Evolutionary conservation across 805 yeast genomes (phyloP).

Genomic region (Sungouiella thailandica): DNA sequence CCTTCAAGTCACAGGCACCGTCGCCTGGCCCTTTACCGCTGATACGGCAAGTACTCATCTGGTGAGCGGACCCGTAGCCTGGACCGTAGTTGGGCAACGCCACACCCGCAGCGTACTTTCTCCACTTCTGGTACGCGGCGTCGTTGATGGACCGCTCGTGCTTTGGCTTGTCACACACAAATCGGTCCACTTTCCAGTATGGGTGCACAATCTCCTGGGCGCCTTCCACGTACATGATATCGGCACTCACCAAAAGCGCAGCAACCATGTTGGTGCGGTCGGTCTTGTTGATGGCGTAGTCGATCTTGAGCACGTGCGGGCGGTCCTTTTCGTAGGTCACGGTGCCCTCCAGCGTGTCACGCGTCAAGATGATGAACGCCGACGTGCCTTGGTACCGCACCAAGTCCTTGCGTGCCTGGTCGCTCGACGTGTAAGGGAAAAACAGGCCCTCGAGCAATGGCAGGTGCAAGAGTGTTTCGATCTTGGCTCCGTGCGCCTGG

Average conservation of each 20-base stretch:
- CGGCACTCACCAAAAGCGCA: constrained; percentile 37
- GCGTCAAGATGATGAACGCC: constrained; percentile 39
- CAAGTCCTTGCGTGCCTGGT: constrained; percentile 25
- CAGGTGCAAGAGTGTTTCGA: constrained; percentile 45
- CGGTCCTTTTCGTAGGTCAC: constrained; percentile 28
- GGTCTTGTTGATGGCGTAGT: constrained; percentile 35
- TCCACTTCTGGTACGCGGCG: constrained; percentile 38
- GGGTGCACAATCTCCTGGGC: constrained; percentile 40
- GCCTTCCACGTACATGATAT: constrained; percentile 45
- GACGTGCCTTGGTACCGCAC: constrained; percentile 34
- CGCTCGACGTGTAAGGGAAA: constrained; percentile 40
- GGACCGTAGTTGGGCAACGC: constrained; percentile 26
- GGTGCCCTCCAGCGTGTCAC: constrained; percentile 42
- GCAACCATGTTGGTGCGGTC: constrained; percentile 37
- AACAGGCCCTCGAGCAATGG: constrained; percentile 37
- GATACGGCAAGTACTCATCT: constrained; percentile 50
- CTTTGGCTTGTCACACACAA: constrained; percentile 31
- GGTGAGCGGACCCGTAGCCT: constrained; percentile 46
- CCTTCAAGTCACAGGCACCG: constrained; percentile 42
- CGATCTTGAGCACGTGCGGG: constrained; percentile 31
- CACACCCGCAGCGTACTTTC: constrained; percentile 22
- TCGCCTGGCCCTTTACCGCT: constrained; percentile 40
- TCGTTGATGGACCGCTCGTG: constrained; percentile 37
- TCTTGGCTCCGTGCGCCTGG: constrained; percentile 46
- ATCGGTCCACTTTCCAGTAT: constrained; percentile 30